These are phyloP conservation scores for Scalesia atractyloides DNA, from an alignment of 129 eudicot genomes.

Conservation along the genomic window DNA sequence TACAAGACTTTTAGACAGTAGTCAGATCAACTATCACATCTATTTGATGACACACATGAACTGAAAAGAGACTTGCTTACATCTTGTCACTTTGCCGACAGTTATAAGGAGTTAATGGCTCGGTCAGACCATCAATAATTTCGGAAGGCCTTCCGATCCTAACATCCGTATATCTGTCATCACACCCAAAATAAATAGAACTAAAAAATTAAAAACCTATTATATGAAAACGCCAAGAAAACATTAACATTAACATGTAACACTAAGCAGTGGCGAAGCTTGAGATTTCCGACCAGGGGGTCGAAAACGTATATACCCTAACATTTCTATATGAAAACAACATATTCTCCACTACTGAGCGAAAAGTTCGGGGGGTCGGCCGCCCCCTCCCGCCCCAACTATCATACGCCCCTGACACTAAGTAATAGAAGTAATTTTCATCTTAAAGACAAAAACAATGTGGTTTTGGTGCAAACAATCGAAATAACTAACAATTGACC, in stretches of 20 bases:
- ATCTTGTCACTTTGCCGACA: conserved; percentile 74
- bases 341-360: too few relatives aligned
- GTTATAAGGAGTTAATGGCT: conserved; percentile 53
- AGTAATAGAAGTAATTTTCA: background rate
- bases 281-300: too few relatives aligned
- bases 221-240: background rate
- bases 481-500: background rate
- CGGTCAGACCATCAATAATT: conserved; percentile 45
- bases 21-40: background rate
- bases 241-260: background rate
- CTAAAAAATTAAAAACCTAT: background rate
- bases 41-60: background rate
- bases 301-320: too few relatives aligned
- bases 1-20: background rate
- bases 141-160: conserved; percentile 72
- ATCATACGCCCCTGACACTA: too few relatives aligned
- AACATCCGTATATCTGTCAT: conserved; percentile 63
- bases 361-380: too few relatives aligned
- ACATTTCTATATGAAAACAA: too few relatives aligned
- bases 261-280: too few relatives aligned
- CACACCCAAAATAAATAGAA: too few relatives aligned
- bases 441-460: background rate
- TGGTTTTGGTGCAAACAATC: background rate
- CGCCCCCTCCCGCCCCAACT: too few relatives aligned
- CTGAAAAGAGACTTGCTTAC: conserved; percentile 38